Evolutionary conservation across 306 rosid species (phyloP).

Genomic region (Glycine latifolia): DNA sequence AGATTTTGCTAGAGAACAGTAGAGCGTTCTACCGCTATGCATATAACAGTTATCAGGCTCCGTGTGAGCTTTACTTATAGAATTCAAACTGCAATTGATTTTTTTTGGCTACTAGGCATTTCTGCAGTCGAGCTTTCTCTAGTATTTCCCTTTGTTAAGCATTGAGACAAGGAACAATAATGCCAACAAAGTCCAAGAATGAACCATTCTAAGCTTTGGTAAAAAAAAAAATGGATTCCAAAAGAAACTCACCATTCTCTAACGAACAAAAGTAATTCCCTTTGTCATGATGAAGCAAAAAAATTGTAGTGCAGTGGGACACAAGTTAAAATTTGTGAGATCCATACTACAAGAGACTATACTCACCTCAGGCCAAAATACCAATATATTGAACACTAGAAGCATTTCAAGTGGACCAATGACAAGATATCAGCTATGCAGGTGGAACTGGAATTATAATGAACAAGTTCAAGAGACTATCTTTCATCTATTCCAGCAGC

Average conservation of each 20-base stretch:
- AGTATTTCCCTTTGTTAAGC: too few species aligned
- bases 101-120: too few species aligned
- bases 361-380: slow-evolving; percentile 7
- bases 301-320: slow-evolving; percentile 13
- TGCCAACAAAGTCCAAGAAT: too few species aligned
- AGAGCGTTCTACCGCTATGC: too few species aligned
- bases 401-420: slow-evolving; percentile 33
- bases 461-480: slow-evolving; percentile 43
- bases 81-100: too few species aligned
- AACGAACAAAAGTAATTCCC: neutral
- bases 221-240: slow-evolving; percentile 19
- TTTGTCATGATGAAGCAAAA: slow-evolving; percentile 22
- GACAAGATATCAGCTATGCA: neutral
- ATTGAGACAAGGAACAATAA: too few species aligned
- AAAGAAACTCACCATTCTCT: too few species aligned
- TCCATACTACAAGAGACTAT: slow-evolving; percentile 38
- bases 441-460: neutral
- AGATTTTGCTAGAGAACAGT: too few species aligned
- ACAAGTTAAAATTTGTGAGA: neutral
- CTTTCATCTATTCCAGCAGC: slow-evolving; percentile 67
- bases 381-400: slow-evolving; percentile 24
- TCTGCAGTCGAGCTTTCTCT: too few species aligned
- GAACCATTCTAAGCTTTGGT: neutral
- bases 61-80: too few species aligned
- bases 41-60: too few species aligned